Evolutionary conservation across 306 rosid genomes (phyloP).

Genomic region (Cucumis hystrix): DNA sequence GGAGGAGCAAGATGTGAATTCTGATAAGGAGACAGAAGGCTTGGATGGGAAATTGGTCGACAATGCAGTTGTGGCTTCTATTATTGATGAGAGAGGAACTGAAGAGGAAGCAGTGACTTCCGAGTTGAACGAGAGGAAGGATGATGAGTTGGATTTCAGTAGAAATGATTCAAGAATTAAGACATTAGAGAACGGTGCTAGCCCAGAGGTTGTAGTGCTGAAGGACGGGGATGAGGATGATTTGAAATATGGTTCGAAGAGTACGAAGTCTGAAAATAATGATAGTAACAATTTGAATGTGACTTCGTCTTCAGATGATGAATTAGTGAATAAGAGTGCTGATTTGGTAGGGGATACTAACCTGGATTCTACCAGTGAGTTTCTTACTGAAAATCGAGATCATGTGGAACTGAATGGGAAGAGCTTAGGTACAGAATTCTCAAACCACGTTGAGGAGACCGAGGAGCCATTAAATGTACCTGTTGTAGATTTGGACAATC

Average conservation of each 20-base stretch:
- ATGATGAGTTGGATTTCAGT: conserved; percentile 9
- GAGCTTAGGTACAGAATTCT: conserved; percentile 1
- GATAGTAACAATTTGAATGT: conserved; percentile 18
- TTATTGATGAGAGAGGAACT: conserved; percentile 28
- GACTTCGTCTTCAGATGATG: conserved; percentile 12
- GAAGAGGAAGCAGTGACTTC: conserved; percentile 11
- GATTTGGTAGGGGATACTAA: conserved; percentile 17
- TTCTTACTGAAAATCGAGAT: conserved; percentile 13
- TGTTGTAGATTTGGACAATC: conserved; percentile 12
- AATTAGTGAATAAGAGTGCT: conserved; percentile 18
- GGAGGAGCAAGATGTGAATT: conserved; percentile 4
- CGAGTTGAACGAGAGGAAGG: conserved; percentile 13
- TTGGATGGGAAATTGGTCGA: conserved; percentile 2
- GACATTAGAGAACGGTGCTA: conserved; percentile 15
- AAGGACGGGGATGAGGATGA: conserved; percentile 21
- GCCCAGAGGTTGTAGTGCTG: conserved; percentile 9
- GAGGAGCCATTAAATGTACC: conserved; percentile 16
- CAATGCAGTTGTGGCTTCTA: conserved; percentile 6
- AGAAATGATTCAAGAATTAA: conserved; percentile 27
- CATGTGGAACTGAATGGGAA: conserved; percentile 18
- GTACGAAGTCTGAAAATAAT: conserved; percentile 24
- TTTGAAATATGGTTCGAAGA: conserved; percentile 3
- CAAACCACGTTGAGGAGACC: conserved; percentile 12
- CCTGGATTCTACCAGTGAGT: conserved; percentile 20
- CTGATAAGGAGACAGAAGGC: conserved; percentile 5